Base-by-base conservation (phyloP, 2,329 filamentous ascomycete species). In the Ophiostoma sp. region DNA sequence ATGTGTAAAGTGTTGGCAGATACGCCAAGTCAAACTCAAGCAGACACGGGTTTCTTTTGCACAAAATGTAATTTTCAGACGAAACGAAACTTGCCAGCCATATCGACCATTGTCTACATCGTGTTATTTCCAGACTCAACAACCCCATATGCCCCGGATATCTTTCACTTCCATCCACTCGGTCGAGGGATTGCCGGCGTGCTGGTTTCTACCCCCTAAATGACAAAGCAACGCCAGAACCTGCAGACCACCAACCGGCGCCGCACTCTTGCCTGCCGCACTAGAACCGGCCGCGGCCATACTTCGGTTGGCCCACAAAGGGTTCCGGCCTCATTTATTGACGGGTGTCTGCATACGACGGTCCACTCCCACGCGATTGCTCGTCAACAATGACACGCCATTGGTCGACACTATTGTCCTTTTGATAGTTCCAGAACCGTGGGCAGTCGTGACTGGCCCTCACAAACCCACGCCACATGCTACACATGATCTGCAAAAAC, bases 241-340 rank as follows among this genome's bases (percentile, higher is more conserved):
- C 55, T 28, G 55, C 55, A 33, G 33, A 63, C 33, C 6, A 63
- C 36, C 11, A 11, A 8, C 59, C 59, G 59, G 31, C n/a, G n/a
- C 59, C 19, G 59, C 59, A 22, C 50, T 52, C 11, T 55, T 59
- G 28, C 55, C 15, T 59, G 28, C 55, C 55, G 15, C 12, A 31
- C 25, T 19, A 28, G 1, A 7, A 45, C n/a, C 61, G 61, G 36
- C 61, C 36, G 12, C 61, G 61, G 61, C 61, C 61, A 42, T 66
- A 66, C 61, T 66, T 66, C 61, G 61, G 61, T 66, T 66, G 61
- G 61, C 22, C 61, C 61, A 66, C 61, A 8, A 42, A 9, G 59
- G 31, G 33, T 8, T 2, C 52, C 55, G 55, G 55, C 55, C 28
- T n/a, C 25, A 36, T 22, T 36, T 17, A 25, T 17, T 19, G 28